Conservation (phyloP, 2,329 filamentous ascomycete species). For the Penicillium capsulatum region DNA sequence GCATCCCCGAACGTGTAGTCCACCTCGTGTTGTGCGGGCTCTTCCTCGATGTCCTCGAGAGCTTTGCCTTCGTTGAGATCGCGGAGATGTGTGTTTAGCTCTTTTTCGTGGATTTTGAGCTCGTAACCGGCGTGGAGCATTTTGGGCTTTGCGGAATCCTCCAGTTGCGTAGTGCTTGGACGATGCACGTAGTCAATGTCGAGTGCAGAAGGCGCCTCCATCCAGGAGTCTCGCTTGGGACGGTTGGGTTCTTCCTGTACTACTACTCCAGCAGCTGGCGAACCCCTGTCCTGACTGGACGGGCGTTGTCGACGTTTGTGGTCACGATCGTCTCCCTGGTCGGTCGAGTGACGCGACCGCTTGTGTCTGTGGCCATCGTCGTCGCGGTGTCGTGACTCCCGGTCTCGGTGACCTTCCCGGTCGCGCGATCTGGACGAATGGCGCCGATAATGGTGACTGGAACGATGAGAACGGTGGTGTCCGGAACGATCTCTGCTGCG, state of each 20-base stretch:
- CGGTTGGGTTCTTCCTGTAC: constrained; percentile 41
- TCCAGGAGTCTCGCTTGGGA: constrained; percentile 80
- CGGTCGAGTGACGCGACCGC: constrained; percentile 55
- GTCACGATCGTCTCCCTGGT: constrained; percentile 49
- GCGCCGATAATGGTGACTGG: constrained; percentile 44
- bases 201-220: constrained; percentile 78
- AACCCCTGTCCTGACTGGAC: constrained; percentile 41
- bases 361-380: constrained; percentile 61
- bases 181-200: constrained; percentile 70
- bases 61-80: constrained; percentile 57
- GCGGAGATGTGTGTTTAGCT: constrained; percentile 70
- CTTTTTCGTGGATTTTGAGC: constrained; percentile 70
- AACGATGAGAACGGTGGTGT: constrained; percentile 29
- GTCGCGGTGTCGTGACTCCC: constrained; percentile 43
- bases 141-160: constrained; percentile 38
- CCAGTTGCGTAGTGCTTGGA: constrained; percentile 58
- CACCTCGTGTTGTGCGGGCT: constrained; percentile 59
- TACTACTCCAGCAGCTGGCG: constrained; percentile 27
- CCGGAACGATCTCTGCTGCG: constrained; percentile 40
- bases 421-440: constrained; percentile 38
- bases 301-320: constrained; percentile 47
- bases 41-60: constrained; percentile 51
- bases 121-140: constrained; percentile 57
- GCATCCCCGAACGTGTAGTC: constrained; percentile 83
- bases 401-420: constrained; percentile 33